Conservation (phyloP, 768 basidiomycete genomes). For the Mycena polygramma region DNA sequence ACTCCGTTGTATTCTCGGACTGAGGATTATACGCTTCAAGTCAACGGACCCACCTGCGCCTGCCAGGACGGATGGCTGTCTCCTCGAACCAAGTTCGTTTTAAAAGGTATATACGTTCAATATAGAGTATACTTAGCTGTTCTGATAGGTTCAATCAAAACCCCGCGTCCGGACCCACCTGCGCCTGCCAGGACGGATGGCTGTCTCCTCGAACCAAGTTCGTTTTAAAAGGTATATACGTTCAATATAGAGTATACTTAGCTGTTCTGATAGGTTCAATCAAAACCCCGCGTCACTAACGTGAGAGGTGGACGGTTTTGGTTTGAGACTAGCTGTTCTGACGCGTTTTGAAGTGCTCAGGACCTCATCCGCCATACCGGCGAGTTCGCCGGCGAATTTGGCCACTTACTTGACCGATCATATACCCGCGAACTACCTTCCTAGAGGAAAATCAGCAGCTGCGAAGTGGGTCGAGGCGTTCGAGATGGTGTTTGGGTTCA, state of each 20-base stretch:
- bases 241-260: too few relatives aligned
- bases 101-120: neutral
- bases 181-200: slow-evolving; percentile 13
- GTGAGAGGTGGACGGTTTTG: too few relatives aligned
- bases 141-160: too few relatives aligned
- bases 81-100: slow-evolving; percentile 8
- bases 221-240: slow-evolving; percentile 2
- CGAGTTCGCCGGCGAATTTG: neutral
- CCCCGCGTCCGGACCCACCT: too few relatives aligned
- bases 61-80: slow-evolving; percentile 20
- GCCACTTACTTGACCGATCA: neutral
- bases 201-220: slow-evolving; percentile 13
- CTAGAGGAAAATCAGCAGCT: neutral
- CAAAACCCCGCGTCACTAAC: too few relatives aligned
- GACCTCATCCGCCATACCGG: neutral
- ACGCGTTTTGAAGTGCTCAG: neutral
- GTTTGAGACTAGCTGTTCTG: too few relatives aligned
- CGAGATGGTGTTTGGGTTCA: slow-evolving; percentile 7
- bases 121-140: too few relatives aligned
- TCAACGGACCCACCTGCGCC: neutral
- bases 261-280: too few relatives aligned
- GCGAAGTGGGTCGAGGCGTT: slow-evolving; percentile 6
- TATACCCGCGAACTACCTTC: neutral
- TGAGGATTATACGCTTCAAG: neutral
- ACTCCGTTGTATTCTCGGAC: neutral